Evolutionary conservation across 1,284 basidiomycete species (phyloP), one percentile per base, ranked within the genome.

Genomic region (Malassezia obtusa): DNA sequence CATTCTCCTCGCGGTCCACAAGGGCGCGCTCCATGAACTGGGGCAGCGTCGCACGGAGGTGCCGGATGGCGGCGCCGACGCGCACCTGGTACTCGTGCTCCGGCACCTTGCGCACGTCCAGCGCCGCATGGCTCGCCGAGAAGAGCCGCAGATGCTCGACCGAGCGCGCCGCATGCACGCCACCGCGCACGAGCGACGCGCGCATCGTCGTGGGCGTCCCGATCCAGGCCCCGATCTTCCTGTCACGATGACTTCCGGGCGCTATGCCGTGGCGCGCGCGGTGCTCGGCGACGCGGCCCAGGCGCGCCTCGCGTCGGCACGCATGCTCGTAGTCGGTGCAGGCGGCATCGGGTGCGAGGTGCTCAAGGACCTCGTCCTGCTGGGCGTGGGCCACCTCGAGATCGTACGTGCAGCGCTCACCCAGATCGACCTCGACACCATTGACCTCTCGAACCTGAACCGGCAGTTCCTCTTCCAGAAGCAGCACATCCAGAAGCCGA

Each of bases 261-360:
- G 53, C 2, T 56, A 56, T 28, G 49, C 41, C 7, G 37, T 40
- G 24, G 36, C 33, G 28, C 37, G 48, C 17, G 53, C 53, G 21
- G 39, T 45, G 43, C 49, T 56, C 1, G 44, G 49, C 11, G 35
- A 43, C 11, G 28, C 32, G 1, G 49, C 39, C 3, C 12, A 30
- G 28, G 44, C 45, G 25, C 43, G 49, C n/a, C 19, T 64, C 5
- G 22, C 25, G 28, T n/a, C 26, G 6, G 53, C 58, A 24, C 45
- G 46, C 2, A 33, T 94, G 28, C 78, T 96, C 57, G 80, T 95
- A n/a, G 89, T 96, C 30, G 91, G 91, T 26, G 90, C 90, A 21
- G 91, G 91, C 52, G 91, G 91, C 0, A 98, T 98, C 70, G 92
- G 94, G 2, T 96, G 92, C 73, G 94, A 99, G 77, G 81, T 99